Evolutionary conservation across 2,329 filamentous ascomycete genomes (phyloP).

Genomic region (Beauveria varroae): DNA sequence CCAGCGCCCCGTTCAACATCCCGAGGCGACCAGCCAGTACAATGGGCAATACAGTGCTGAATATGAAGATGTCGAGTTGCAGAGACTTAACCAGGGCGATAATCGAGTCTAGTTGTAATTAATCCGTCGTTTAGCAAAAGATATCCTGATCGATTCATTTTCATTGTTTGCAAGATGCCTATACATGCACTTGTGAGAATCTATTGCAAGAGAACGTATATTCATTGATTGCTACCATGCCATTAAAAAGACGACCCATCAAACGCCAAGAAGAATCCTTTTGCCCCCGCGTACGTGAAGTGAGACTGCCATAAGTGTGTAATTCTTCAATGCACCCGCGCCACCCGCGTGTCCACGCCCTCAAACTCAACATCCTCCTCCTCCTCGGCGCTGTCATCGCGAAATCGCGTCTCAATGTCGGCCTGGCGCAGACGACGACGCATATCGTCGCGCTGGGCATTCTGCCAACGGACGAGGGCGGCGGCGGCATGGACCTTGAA

Average conservation of each 20-base stretch:
- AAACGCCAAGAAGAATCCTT: slow-evolving; percentile 2
- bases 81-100: slow-evolving; percentile 14
- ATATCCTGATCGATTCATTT: background rate
- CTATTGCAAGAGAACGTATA: background rate
- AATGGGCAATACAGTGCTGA: background rate
- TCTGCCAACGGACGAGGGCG: slow-evolving; percentile 86
- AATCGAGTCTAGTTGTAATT: slow-evolving; percentile 2
- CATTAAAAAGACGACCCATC: slow-evolving; percentile 3
- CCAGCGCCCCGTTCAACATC: slow-evolving; percentile 10
- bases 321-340: background rate
- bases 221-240: slow-evolving; percentile 9
- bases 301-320: background rate
- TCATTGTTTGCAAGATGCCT: background rate
- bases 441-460: slow-evolving; percentile 72
- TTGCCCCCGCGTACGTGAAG: background rate
- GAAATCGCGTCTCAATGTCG: slow-evolving; percentile 73
- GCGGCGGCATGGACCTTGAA: slow-evolving; percentile 92
- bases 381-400: slow-evolving; percentile 55
- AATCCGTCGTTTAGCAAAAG: background rate
- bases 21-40: background rate
- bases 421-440: slow-evolving; percentile 63
- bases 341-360: slow-evolving; percentile 23
- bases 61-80: slow-evolving; percentile 26
- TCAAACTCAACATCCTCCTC: slow-evolving; percentile 47
- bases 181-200: background rate